Percentiles rank a stretch among this genome's conserved stretches.
Evolutionary conservation across 2,329 filamentous ascomycete genomes (phyloP).

Genomic region (Hortaea werneckii): DNA sequence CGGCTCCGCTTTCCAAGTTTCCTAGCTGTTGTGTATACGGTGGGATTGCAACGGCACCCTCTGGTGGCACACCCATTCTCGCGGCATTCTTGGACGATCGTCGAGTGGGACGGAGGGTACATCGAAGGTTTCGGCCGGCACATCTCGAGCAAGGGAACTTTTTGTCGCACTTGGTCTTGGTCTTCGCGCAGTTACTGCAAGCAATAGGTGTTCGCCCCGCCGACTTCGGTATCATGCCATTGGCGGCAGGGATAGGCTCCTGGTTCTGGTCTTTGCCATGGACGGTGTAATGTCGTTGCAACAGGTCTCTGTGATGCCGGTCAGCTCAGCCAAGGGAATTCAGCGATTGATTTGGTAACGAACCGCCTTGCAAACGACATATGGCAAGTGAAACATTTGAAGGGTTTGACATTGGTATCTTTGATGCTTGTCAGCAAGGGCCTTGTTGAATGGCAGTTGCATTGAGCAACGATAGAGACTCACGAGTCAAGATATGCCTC

Average conservation of each 20-base stretch:
- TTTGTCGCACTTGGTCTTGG: slow-evolving; percentile 46
- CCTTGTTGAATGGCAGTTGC: background rate
- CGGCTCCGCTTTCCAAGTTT: slow-evolving; percentile 5
- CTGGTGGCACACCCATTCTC: slow-evolving; percentile 22
- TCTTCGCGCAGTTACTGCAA: slow-evolving; percentile 45
- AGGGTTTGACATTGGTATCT: slow-evolving; percentile 47
- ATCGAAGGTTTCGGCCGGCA: slow-evolving; percentile 39
- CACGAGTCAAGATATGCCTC: slow-evolving; percentile 43
- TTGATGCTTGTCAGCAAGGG: slow-evolving; percentile 6
- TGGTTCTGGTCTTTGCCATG: slow-evolving; percentile 41
- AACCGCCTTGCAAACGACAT: slow-evolving; percentile 45
- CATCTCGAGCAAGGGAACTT: slow-evolving; percentile 45
- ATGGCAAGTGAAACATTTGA: slow-evolving; percentile 45
- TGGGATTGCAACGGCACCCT: slow-evolving; percentile 18
- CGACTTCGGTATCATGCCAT: slow-evolving; percentile 43
- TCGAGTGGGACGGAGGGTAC: slow-evolving; percentile 38
- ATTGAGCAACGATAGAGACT: slow-evolving; percentile 11
- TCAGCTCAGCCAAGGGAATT: slow-evolving; percentile 2
- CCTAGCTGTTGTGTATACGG: slow-evolving; percentile 13
- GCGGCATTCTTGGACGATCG: slow-evolving; percentile 36
- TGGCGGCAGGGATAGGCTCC: slow-evolving; percentile 37
- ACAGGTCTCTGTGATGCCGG: slow-evolving; percentile 32
- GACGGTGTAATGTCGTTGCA: slow-evolving; percentile 43
- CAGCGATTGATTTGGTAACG: slow-evolving; percentile 13
- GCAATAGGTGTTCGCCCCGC: slow-evolving; percentile 43